Base-by-base conservation (phyloP, 139 green algal species). In the Medakamo hakoo region DNA sequence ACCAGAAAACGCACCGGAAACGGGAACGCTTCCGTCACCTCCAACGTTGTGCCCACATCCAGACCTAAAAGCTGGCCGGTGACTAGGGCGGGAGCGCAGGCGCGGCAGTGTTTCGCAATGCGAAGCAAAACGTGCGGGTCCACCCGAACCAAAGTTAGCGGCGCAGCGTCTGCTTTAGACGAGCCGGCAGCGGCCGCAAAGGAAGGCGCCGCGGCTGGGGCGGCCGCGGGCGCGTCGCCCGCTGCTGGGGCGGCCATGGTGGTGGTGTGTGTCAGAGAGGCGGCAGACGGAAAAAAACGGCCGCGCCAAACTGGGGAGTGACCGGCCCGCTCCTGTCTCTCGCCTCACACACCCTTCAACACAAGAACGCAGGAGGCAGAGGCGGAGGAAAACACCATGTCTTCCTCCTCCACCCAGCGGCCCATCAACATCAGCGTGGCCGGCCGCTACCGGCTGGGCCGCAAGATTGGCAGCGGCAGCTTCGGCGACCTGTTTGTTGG, bases 11-110 rank as follows among this genome's bases (percentile, higher is more conserved):
- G 68, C 68, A 93, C 89, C 52, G 93, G 93, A 67, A 98, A 97
- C 1, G 93, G 86, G 63, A 98, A 99, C 77, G 82, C 95, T 70
- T 96, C 86, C 18, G 93, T 99, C 58, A 99, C 84, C 69, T 99
- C 93, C 25, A 99, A 76, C 40, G 84, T 95, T 25, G 80, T 63
- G 0, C 93, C 90, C 25, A 98, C 88, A 66, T 99, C 93, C 56
- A 99, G 73, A 1, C 93, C 93, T 26, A 99, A 80, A 59, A 99
- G 83, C 80, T 96, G 88, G 2, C 93, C 93, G 1, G 92, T 97
- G 3, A 95, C 88, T 3, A 95, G 67, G 9, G 84, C 63, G 1
- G 84, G 85, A 56, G 80, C 58, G 30, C 71, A 71, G 4, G 63
- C 64, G 29, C 80, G 86, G 75, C 90, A 96, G 75, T 99, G 93